These are phyloP conservation scores for Petunia axillaris DNA, from an alignment of 257 asterid species.

Conservation along the genomic window DNA sequence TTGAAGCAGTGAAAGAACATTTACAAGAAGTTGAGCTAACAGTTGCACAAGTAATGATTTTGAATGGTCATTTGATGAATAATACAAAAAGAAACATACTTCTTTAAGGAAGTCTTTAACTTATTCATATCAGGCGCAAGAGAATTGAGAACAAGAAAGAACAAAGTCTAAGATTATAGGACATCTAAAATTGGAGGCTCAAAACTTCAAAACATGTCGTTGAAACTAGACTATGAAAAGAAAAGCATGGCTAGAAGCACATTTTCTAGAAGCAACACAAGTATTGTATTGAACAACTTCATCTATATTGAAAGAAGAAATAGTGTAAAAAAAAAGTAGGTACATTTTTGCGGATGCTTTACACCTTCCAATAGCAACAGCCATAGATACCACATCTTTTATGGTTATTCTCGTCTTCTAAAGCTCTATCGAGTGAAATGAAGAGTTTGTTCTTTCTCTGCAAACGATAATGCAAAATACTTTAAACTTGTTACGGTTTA, in stretches of 20 bases:
- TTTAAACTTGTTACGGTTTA: too few species aligned
- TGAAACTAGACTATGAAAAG: constrained; percentile 72
- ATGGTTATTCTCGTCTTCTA: too few species aligned
- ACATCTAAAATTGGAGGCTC: constrained; percentile 66
- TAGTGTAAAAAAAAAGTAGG: constrained; percentile 56
- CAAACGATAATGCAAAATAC: too few species aligned
- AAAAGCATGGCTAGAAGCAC: constrained; percentile 56
- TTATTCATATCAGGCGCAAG: constrained; percentile 50
- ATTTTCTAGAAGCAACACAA: constrained; percentile 55
- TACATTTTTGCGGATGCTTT: constrained; percentile 71
- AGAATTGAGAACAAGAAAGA: constrained; percentile 69
- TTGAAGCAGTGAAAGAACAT: constrained; percentile 66
- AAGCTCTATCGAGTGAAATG: too few species aligned
- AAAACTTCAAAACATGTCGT: constrained; percentile 60
- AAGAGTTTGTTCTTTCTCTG: too few species aligned
- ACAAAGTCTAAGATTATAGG: constrained; percentile 75
- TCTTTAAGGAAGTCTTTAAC: constrained; percentile 49
- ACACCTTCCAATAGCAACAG: constrained; percentile 53
- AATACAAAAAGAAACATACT: constrained; percentile 49
- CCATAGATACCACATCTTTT: constrained; percentile 3
- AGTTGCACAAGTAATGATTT: constrained; percentile 53
- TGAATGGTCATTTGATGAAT: constrained; percentile 67
- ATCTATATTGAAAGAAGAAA: constrained; percentile 61
- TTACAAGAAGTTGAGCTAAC: constrained; percentile 74
- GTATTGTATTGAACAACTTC: constrained; percentile 71